phyloP scores from a whole-genome alignment of 495 filamentous ascomycete species.

The Aspergillus ostianus region DNA sequence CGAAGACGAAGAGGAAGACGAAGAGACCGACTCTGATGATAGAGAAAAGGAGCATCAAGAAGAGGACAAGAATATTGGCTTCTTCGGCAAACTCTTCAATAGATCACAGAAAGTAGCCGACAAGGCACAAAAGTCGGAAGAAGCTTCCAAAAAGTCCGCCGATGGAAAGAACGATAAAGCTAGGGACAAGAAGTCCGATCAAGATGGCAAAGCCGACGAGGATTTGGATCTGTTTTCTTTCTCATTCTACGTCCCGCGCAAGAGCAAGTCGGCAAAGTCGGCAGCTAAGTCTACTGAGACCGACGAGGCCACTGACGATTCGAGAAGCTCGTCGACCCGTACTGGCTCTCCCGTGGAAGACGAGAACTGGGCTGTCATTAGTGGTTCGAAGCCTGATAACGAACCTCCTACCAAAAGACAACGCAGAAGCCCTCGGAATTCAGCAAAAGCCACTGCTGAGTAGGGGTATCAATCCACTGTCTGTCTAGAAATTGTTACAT shows the following conservation, averaged over 20 bases:
- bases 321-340: neutral
- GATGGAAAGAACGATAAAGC: constrained; percentile 10
- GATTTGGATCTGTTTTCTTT: constrained; percentile 32
- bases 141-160: neutral
- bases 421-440: constrained; percentile 30
- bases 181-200: constrained; percentile 8
- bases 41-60: constrained; percentile 21
- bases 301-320: neutral
- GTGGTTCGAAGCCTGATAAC: constrained; percentile 20
- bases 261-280: constrained; percentile 15
- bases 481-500: neutral
- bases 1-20: constrained; percentile 33
- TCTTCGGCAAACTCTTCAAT: constrained; percentile 33
- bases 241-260: constrained; percentile 35
- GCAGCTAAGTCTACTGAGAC: neutral
- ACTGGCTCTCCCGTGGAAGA: constrained; percentile 14
- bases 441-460: constrained; percentile 5
- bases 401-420: constrained; percentile 41
- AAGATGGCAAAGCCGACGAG: constrained; percentile 7
- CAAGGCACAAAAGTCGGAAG: constrained; percentile 17
- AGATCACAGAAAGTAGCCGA: constrained; percentile 13
- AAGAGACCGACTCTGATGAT: constrained; percentile 19
- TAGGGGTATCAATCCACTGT: neutral
- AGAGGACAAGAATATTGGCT: constrained; percentile 19
- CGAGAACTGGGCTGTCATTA: constrained; percentile 26